Base-by-base conservation (phyloP, 225 moss, liverwort and hornwort species). In the Neckera pumila region DNA sequence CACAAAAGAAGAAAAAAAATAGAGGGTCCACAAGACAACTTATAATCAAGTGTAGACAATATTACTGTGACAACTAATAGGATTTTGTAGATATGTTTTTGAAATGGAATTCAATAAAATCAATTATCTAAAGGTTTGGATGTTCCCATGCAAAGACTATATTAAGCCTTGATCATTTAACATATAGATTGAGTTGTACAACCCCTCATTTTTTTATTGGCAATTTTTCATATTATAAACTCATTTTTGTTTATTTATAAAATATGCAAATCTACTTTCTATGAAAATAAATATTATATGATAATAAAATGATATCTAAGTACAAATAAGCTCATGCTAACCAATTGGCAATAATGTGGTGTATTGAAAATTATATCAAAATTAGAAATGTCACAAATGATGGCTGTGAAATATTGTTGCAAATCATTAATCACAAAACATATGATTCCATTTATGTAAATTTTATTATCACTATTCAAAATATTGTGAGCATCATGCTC, bases 161-260 rank as follows among this genome's bases (percentile, higher is more conserved):
- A 66, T 36, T 36, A 15, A 71, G 9, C 26, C 27, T 42, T 15
- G 3, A 71, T 42, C 27, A 26, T 27, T 26, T 15, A 42, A 25
- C 42, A 15, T 71, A 42, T 8, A 6, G 2, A 71, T 40, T 40
- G 4, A 70, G 8, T 40, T 40, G 40, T 7, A 25, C 13, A 25
- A 25, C 4, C 4, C 8, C 2, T 40, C 2, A 26, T 0, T 0
- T 14, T 14, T 42, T 8, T 26, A 13, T 14, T 40, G 14, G 2
- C 2, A 70, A 40, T 70, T 69, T 69, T 22, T 1, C 22, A n/a
- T 67, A 25, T 4, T 8, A 40, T 40, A n/a, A n/a, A n/a, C n/a
- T n/a, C n/a, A 17, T 9, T 33, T 11, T 18, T 66, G 10, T 18
- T 20, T 36, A 45, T 66, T 19, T 19, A 40, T 25, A 9, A 70